phyloP scores from a whole-genome alignment of 2,329 filamentous ascomycete species.

The Trichothecium sympodiale region DNA sequence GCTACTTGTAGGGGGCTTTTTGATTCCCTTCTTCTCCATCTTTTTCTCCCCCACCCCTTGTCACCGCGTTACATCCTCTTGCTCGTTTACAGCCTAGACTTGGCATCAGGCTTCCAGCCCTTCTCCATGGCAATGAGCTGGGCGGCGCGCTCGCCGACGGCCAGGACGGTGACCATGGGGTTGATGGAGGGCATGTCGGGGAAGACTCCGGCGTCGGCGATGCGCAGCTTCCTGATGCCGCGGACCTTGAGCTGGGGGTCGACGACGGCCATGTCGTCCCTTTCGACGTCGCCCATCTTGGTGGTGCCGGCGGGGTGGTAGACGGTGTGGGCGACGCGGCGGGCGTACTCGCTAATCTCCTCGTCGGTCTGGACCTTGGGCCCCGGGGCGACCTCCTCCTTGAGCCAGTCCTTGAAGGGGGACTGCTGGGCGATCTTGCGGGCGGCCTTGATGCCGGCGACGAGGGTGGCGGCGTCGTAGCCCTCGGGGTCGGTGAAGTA shows the following conservation, averaged over 20 bases:
- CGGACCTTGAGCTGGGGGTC: constrained; percentile 61
- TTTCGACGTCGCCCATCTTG: constrained; percentile 69
- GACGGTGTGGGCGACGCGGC: constrained; percentile 73
- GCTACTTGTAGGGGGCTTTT: too few relatives aligned
- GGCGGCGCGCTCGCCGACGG: constrained; percentile 71
- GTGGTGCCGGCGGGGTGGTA: constrained; percentile 86
- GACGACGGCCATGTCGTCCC: constrained; percentile 68
- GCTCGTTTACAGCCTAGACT: constrained; percentile 17
- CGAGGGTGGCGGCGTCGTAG: constrained; percentile 73
- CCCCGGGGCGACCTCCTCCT: constrained; percentile 70
- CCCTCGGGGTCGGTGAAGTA: constrained; percentile 83
- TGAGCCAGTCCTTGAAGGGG: constrained; percentile 76
- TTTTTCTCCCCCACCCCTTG: too few relatives aligned
- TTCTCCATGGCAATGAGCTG: constrained; percentile 68
- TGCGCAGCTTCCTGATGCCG: constrained; percentile 62
- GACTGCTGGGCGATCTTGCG: constrained; percentile 63
- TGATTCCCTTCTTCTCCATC: too few relatives aligned
- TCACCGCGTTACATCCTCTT: too few relatives aligned
- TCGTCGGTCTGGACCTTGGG: constrained; percentile 65
- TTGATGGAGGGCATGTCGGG: constrained; percentile 80
- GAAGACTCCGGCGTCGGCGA: constrained; percentile 82
- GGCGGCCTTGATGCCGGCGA: constrained; percentile 66
- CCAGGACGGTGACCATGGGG: constrained; percentile 82
- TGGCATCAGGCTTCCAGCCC: constrained; percentile 27
- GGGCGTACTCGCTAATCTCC: constrained; percentile 70